Evolutionary conservation across 305 asterid genomes (phyloP), one percentile per base, ranked within the genome.

Genomic region (Coffea humblotiana): DNA sequence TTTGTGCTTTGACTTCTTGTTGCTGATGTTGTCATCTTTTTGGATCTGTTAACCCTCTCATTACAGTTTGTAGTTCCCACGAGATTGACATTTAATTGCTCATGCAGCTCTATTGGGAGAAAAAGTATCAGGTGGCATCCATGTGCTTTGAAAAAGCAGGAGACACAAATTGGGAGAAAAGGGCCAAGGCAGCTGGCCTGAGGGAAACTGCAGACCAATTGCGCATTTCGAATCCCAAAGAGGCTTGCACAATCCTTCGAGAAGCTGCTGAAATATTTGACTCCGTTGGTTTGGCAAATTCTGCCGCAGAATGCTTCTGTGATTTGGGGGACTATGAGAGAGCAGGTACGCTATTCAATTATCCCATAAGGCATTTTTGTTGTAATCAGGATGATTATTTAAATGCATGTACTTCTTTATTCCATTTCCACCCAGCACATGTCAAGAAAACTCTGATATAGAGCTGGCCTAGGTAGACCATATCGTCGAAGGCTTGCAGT

Each of bases 71-170:
- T 6, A 8, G n/a, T 65, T 48, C 19, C 0, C 66, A 64, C 19
- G 19, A 74, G 66, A 74, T 35, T 56, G 52, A 35, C 35, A 19
- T 51, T 3, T 74, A 27, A 12, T 74, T 77, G 74, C 74, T 73
- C 51, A 14, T 77, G 82, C 89, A 93, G 97, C 92, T 93, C 19
- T 84, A 87, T 69, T 85, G 91, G 96, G 95, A 88, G 66, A 88
- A 88, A 60, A 87, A 91, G 72, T 93, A 86, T 79, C 93, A 85
- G 82, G 89, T 91, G 94, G 92, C 97, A 52, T 85, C 86, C 10
- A 81, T 83, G 87, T 93, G 97, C 84, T 93, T 93, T 49, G 93
- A 88, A 69, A 91, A 85, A 80, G 93, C 97, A 0, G 94, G 95
- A 35, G 97, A 89, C 9, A 82, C 74, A 49, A 80, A 47, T 1